Percentiles rank a stretch among this genome's conserved stretches.
Evolutionary conservation across 148 eudicot genomes (phyloP).

Genomic region (Persicaria tinctoria): DNA sequence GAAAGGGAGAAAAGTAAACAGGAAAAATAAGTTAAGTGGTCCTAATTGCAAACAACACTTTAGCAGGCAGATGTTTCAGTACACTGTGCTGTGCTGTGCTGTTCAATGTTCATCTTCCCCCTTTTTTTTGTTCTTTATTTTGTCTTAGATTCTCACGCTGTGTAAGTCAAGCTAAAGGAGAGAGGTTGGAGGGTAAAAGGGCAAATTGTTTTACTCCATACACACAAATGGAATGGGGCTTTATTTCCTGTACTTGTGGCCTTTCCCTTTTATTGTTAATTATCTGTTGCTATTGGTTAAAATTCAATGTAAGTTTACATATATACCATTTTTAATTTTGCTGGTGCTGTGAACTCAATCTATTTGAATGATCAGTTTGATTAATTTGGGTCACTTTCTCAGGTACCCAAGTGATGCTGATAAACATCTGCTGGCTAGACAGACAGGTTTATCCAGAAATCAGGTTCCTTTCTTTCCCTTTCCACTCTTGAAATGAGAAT

Average conservation of each 20-base stretch:
- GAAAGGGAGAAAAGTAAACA: constrained; percentile 3
- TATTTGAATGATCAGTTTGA: background rate
- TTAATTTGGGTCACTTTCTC: constrained; percentile 31
- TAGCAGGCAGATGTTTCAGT: constrained; percentile 7
- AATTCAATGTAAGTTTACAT: background rate
- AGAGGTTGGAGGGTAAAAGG: background rate
- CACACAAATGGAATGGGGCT: background rate
- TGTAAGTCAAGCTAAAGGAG: constrained; percentile 12
- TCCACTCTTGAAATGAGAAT: background rate
- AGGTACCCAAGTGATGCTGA: constrained; percentile 98
- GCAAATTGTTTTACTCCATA: background rate
- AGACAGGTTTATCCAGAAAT: constrained; percentile 87
- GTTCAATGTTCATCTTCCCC: constrained; percentile 15
- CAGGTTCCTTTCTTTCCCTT: constrained; percentile 38
- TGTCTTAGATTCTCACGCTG: constrained; percentile 44
- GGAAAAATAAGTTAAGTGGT: constrained; percentile 11
- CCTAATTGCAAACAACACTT: constrained; percentile 7
- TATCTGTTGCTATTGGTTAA: background rate
- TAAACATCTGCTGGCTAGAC: constrained; percentile 77
- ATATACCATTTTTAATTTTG: background rate
- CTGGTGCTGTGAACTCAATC: background rate
- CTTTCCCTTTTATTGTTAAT: background rate
- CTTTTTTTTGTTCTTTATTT: background rate
- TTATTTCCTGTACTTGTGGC: background rate
- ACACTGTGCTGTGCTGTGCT: constrained; percentile 20